Evolutionary conservation across 805 yeast species (phyloP).

Genomic region (Kockiozyma suomiensis): DNA sequence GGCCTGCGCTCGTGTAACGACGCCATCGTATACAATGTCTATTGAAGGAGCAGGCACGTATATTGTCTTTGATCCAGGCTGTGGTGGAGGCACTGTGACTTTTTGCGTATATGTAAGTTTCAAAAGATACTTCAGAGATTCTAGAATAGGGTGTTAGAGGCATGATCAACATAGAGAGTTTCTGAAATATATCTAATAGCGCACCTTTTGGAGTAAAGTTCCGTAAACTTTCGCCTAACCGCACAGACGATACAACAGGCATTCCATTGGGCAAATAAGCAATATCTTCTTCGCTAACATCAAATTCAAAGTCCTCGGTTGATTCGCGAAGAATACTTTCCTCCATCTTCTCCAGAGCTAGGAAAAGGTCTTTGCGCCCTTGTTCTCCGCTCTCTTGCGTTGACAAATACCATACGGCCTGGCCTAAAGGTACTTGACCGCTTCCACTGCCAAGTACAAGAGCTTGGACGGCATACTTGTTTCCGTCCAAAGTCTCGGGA

Average conservation of each 20-base stretch:
- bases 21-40: conserved; percentile 90
- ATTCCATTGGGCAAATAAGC: conserved; percentile 60
- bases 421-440: conserved; percentile 84
- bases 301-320: conserved; percentile 57
- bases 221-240: conserved; percentile 81
- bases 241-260: conserved; percentile 75
- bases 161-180: too few relatives aligned
- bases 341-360: conserved; percentile 80
- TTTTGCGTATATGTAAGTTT: conserved; percentile 30
- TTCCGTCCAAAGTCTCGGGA: conserved; percentile 71
- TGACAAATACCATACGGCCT: conserved; percentile 87
- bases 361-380: conserved; percentile 76
- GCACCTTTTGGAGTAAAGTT: conserved; percentile 80
- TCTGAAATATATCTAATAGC: neutral
- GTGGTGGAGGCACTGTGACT: conserved; percentile 25
- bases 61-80: conserved; percentile 40
- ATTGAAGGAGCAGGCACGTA: conserved; percentile 69
- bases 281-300: conserved; percentile 59
- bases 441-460: conserved; percentile 84
- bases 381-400: conserved; percentile 66
- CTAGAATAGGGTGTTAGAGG: too few relatives aligned
- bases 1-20: conserved; percentile 75
- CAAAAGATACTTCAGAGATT: conserved; percentile 29
- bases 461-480: conserved; percentile 78
- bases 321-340: conserved; percentile 79